Evolutionary conservation across 2,329 filamentous ascomycete genomes (phyloP), one percentile per base, ranked within the genome.

Genomic region (Exophiala mesophila): DNA sequence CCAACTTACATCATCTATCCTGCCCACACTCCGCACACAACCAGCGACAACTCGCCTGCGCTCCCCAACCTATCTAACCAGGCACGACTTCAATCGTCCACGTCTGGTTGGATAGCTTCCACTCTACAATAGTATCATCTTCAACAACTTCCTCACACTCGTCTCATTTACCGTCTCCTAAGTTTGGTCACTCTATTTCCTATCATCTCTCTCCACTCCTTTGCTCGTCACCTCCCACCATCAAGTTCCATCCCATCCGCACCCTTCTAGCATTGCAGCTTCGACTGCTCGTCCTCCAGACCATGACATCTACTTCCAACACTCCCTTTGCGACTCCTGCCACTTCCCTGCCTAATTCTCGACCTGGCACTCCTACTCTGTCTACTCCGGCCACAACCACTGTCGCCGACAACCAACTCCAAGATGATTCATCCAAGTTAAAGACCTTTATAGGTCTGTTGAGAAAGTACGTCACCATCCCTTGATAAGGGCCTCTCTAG

Each of bases 391-490:
- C 64, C 29, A 45, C 56, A 20, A 53, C 53, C 36, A 42, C 57
- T 8, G 52, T 55, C 5, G 49, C 60, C 28, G 58, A 63, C 21
- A 77, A 81, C 59, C 79, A 80, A 64, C 64, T 70, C 12, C 73
- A 75, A 53, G 88, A 86, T 68, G 89, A 97, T 45, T 81, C 79
- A 54, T 90, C 85, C 54, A 95, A 95, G 73, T 72, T 97, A 59
- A 85, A 81, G 67, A 94, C 87, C 1, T 94, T 97, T 60, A 66
- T 96, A 49, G 79, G 82, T 40, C 94, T 96, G 55, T 68, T 97
- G 60, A 83, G 83, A 67, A 94, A 85, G 88, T 94, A 75, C 70
- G 80, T 65, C 26, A 29, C 38, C 5, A 6, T 6, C 18, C n/a
- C 32, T 38, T 20, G 41, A 35, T 18, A 24, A 32, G 5, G 6